Conservation (phyloP, 768 basidiomycete species). For the Kwoniella dejecticola region DNA sequence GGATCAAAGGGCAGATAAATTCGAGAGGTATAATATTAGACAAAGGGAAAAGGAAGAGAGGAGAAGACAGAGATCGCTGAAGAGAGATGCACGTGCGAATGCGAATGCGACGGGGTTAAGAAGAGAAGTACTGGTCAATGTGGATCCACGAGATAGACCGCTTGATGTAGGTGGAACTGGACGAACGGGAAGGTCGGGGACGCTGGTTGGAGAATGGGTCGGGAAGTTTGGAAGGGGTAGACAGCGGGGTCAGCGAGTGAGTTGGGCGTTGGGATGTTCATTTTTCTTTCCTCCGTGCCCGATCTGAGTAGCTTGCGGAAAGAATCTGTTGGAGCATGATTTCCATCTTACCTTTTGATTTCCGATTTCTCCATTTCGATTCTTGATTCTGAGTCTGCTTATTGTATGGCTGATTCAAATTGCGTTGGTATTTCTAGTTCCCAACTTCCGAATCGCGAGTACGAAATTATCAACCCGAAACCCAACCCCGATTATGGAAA, state of each 20-base stretch:
- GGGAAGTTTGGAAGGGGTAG: slow-evolving; percentile 3
- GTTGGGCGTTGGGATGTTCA: no score
- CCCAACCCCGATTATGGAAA: slow-evolving; percentile 5
- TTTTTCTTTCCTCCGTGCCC: no score
- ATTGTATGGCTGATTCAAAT: no score
- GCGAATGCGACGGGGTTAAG: not conserved
- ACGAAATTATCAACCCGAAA: slow-evolving; percentile 1
- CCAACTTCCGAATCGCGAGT: slow-evolving; percentile 1
- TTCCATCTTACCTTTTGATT: no score
- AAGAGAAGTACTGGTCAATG: not conserved
- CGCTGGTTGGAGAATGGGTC: slow-evolving; percentile 12
- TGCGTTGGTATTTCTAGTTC: no score
- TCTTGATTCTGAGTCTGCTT: no score
- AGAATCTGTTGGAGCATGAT: no score
- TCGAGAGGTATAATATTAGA: not conserved
- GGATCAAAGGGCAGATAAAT: not conserved
- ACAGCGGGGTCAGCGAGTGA: slow-evolving; percentile 6
- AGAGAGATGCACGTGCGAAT: slow-evolving; percentile 7
- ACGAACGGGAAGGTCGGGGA: slow-evolving; percentile 4
- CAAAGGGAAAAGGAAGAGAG: slow-evolving; percentile 15
- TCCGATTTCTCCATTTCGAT: no score
- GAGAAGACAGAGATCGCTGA: slow-evolving; percentile 5
- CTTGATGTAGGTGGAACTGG: not conserved
- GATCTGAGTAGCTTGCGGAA: no score
- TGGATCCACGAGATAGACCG: slow-evolving; percentile 10